Conservation (phyloP, 345 rosid species). For the Eucalyptus globulus region DNA sequence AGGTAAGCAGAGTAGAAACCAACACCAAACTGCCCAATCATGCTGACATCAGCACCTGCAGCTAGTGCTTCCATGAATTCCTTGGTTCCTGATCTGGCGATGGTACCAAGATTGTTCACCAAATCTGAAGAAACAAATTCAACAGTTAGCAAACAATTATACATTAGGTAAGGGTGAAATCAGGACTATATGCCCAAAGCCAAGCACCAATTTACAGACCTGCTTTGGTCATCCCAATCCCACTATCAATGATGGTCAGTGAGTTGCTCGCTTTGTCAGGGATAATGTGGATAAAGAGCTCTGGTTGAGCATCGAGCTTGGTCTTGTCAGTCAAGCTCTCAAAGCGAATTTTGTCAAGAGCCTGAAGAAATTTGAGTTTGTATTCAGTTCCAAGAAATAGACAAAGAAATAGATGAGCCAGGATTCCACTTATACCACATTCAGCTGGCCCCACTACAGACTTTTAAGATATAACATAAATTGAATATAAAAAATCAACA, state of each 20-base stretch:
- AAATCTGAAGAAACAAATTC: not conserved
- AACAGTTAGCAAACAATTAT: not conserved
- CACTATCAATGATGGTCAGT: not conserved
- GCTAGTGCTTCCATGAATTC: not conserved
- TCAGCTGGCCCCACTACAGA: not conserved
- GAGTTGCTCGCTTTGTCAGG: constrained; percentile 1
- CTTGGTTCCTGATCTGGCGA: not conserved
- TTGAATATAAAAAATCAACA: not conserved
- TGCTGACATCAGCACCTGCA: not conserved
- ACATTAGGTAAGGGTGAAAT: not conserved
- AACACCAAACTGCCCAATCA: not conserved
- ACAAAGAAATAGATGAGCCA: not conserved
- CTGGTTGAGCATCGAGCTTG: not conserved
- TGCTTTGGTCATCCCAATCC: constrained; percentile 1
- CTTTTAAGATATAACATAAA: not conserved
- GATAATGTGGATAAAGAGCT: not conserved
- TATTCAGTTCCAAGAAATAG: not conserved
- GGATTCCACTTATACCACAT: not conserved
- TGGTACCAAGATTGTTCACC: not conserved
- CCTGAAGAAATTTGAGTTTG: not conserved
- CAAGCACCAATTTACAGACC: not conserved
- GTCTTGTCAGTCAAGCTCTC: not conserved
- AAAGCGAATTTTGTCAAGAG: not conserved
- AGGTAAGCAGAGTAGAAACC: not conserved
- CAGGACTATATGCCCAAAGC: not conserved